These are phyloP conservation scores for Nannizziopsis barbatae DNA, from an alignment of 2,329 filamentous ascomycete genomes.

Conservation along the genomic window DNA sequence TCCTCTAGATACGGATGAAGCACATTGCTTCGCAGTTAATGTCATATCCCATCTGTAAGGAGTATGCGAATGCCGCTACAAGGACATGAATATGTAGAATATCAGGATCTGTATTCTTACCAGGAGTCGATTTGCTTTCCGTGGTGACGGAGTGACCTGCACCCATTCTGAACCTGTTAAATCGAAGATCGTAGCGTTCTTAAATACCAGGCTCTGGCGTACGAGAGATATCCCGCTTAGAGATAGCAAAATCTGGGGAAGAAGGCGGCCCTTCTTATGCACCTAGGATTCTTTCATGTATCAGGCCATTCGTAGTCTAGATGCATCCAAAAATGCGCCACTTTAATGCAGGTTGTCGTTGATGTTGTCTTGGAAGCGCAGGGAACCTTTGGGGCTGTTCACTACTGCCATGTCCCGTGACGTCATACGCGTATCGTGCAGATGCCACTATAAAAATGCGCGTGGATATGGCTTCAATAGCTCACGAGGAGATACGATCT, in stretches of 20 bases:
- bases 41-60: not conserved
- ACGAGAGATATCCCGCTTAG: too few relatives aligned
- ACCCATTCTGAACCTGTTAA: slow-evolving; percentile 25
- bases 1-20: slow-evolving; percentile 27
- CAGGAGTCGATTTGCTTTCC: slow-evolving; percentile 25
- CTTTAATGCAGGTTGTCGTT: slow-evolving; percentile 1
- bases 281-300: not conserved
- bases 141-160: slow-evolving; percentile 28
- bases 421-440: not conserved
- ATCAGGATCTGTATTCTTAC: slow-evolving; percentile 21
- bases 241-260: not conserved
- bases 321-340: not conserved
- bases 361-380: slow-evolving; percentile 8
- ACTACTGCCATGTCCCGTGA: not conserved
- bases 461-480: too few relatives aligned
- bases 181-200: too few relatives aligned
- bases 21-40: slow-evolving; percentile 1
- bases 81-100: not conserved
- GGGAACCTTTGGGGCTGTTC: too few relatives aligned
- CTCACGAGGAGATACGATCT: too few relatives aligned
- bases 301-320: not conserved
- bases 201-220: too few relatives aligned
- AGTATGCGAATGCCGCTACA: not conserved
- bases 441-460: too few relatives aligned
- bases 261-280: not conserved